A percentile compares a stretch with the other conserved stretches of the same genome.
These are phyloP conservation scores for Corniculantispora saksenae DNA, from an alignment of 2,329 filamentous ascomycete genomes.

Conservation along the genomic window DNA sequence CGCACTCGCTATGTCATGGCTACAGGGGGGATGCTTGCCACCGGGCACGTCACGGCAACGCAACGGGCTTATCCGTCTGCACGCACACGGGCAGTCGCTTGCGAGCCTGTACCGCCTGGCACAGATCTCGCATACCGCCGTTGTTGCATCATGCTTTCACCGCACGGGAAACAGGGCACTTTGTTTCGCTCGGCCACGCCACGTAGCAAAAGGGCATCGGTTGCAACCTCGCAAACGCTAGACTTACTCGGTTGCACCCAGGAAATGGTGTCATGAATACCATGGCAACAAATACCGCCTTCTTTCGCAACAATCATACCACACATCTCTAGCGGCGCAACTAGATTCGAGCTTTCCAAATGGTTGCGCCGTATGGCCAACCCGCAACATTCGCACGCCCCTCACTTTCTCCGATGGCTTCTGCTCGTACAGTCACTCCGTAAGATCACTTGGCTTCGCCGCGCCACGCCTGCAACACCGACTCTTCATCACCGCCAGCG, in stretches of 20 bases:
- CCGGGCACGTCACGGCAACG: neutral
- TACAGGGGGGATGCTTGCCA: neutral
- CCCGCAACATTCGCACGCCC: neutral
- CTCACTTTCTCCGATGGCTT: neutral
- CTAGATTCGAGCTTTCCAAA: neutral
- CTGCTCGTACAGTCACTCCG: neutral
- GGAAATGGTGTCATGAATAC: neutral
- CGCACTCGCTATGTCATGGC: neutral
- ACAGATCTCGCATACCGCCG: slow-evolving; percentile 11
- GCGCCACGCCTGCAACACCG: neutral
- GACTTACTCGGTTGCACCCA: neutral
- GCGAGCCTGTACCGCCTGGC: neutral
- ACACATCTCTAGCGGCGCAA: neutral
- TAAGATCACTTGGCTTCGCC: neutral
- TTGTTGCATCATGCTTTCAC: neutral
- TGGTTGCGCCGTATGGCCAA: neutral
- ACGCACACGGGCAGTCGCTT: slow-evolving; percentile 1
- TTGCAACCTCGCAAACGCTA: neutral
- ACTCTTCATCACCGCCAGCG: slow-evolving; percentile 1
- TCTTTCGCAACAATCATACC: neutral
- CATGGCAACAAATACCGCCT: neutral
- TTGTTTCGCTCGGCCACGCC: neutral
- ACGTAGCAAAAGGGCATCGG: neutral
- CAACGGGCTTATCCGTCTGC: neutral
- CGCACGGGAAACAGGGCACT: neutral